A percentile compares a stretch with the other conserved stretches of the same genome.
Conservation (phyloP, 2,329 filamentous ascomycete genomes). For the Claviceps digitariae region DNA sequence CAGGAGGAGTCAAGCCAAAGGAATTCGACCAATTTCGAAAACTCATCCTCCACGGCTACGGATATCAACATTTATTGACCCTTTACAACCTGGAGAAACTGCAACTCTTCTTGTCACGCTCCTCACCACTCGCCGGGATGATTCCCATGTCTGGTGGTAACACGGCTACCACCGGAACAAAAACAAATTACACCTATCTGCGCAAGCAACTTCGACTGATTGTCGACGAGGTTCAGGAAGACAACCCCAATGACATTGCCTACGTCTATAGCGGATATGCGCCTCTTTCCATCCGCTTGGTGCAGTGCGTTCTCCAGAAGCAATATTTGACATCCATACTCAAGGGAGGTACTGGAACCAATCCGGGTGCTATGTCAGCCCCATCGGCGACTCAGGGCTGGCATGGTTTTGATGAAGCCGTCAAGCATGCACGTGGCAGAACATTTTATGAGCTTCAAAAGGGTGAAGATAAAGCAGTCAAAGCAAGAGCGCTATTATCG, state of each 20-base stretch:
- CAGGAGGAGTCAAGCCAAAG: slow-evolving; percentile 73
- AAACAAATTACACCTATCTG: slow-evolving; percentile 82
- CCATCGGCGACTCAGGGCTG: slow-evolving; percentile 62
- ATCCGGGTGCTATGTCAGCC: slow-evolving; percentile 18
- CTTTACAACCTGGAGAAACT: slow-evolving; percentile 80
- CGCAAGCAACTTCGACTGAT: slow-evolving; percentile 80
- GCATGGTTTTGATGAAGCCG: slow-evolving; percentile 84
- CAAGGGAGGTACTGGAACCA: slow-evolving; percentile 39
- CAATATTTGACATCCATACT: slow-evolving; percentile 61
- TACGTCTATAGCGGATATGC: slow-evolving; percentile 98
- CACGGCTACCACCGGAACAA: slow-evolving; percentile 43
- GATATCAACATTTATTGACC: slow-evolving; percentile 87
- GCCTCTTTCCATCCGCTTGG: slow-evolving; percentile 75
- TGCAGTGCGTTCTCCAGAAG: slow-evolving; percentile 90
- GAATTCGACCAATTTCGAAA: slow-evolving; percentile 85
- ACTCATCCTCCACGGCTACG: slow-evolving; percentile 81
- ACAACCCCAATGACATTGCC: slow-evolving; percentile 86
- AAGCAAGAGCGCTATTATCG: slow-evolving; percentile 70
- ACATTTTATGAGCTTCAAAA: slow-evolving; percentile 90
- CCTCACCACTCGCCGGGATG: slow-evolving; percentile 66
- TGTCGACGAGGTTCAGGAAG: slow-evolving; percentile 91
- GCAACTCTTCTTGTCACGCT: slow-evolving; percentile 66
- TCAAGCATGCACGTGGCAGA: slow-evolving; percentile 74
- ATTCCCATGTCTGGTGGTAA: slow-evolving; percentile 54
- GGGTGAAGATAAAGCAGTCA: slow-evolving; percentile 83